Evolutionary conservation across 805 yeast species (phyloP).

Genomic region (Hanseniaspora thailandica): DNA sequence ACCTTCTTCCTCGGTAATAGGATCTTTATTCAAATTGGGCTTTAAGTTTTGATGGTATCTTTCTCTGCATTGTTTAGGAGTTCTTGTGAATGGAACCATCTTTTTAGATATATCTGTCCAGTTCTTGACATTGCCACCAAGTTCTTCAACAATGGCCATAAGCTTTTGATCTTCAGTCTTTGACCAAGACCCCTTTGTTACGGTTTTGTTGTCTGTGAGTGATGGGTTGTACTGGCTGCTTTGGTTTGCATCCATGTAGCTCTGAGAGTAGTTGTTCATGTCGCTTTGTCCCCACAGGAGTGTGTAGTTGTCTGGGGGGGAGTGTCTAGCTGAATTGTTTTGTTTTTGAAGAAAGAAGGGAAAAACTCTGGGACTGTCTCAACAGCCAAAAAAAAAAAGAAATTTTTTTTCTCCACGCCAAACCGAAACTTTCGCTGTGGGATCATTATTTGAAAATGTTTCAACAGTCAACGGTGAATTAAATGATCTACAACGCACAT

Average conservation of each 20-base stretch:
- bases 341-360: conserved; percentile 15
- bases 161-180: conserved; percentile 69
- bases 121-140: conserved; percentile 55
- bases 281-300: background rate
- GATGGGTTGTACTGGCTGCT: background rate
- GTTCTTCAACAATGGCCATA: conserved; percentile 52
- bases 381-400: background rate
- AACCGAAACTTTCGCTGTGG: too few species aligned
- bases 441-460: too few species aligned
- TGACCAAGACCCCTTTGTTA: conserved; percentile 66
- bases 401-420: too few species aligned
- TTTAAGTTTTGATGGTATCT: conserved; percentile 84
- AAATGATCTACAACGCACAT: too few species aligned
- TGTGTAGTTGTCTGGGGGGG: background rate
- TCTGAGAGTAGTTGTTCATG: background rate
- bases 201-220: background rate
- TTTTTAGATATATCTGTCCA: conserved; percentile 79
- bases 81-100: conserved; percentile 46
- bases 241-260: background rate
- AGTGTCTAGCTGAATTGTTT: conserved; percentile 21
- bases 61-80: conserved; percentile 87
- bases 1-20: conserved; percentile 79
- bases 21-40: conserved; percentile 68
- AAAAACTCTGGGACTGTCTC: too few species aligned
- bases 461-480: too few species aligned